Base-by-base conservation (phyloP, 2,329 filamentous ascomycete genomes). In the Hypoxylon rubiginosum region DNA sequence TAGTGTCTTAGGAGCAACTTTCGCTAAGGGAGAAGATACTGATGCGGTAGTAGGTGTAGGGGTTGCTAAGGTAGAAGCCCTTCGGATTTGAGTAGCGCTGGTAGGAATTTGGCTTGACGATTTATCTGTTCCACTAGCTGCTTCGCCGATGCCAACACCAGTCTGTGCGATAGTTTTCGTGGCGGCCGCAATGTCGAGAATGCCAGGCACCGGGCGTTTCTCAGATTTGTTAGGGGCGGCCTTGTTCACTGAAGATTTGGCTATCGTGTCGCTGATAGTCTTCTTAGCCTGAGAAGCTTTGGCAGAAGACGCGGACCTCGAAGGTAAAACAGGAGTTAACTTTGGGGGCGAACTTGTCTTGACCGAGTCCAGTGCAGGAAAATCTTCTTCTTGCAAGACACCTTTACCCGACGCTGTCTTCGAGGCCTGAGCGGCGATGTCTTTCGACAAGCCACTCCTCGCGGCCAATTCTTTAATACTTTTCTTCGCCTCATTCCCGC, bases 1-100 rank as follows among this genome's bases (percentile, higher is more conserved):
- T 36, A 94, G 77, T 1, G 90, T 92, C 74, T 91, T 90, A 0
- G 90, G 86, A 0, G 81, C 85, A 4, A 82, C 79, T 52, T 85
- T 83, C 15, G 82, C 74, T 4, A 83, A 71, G 0, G 87, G 87
- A 15, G 88, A 86, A 45, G 85, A 84, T 1, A 84, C 80, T 5
- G 84, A 85, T 32, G 84, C 80, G 17, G 81, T 79, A 9, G 75
- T 78, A 3, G 77, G 75, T 0, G 83, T 80, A 17, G 86, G 75
- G 52, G 87, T 82, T 30, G 87, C 84, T 62, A 88, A 86, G 1
- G 82, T 81, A 15, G 82, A 78, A 21, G 79, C 72, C 19, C 72
- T 70, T 26, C 77, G 79, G 2, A 77, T 70, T 28, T 74, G 78
- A 6, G 70, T 63, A 17, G 74, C 69, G 17, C 56, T 62, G 15